phyloP scores from a whole-genome alignment of 1,284 basidiomycete genomes.

The Fomes fomentarius region DNA sequence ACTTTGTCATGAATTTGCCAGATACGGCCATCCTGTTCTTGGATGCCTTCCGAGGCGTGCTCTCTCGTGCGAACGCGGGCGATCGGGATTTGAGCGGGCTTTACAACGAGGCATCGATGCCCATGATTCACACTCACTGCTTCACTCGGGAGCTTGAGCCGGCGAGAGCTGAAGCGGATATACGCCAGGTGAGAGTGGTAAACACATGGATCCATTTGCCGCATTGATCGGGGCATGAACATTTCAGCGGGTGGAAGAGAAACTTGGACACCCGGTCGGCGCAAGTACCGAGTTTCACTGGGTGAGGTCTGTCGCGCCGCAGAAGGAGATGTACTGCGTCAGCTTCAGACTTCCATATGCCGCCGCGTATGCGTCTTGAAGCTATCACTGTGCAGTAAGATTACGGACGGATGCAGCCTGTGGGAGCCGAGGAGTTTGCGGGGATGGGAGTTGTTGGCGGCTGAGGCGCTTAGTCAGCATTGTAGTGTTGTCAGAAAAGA shows the following conservation, averaged over 20 bases:
- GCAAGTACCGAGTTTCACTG: constrained; percentile 67
- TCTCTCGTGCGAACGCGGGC: constrained; percentile 42
- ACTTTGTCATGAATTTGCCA: constrained; percentile 98
- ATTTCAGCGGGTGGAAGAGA: constrained; percentile 72
- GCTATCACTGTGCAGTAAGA: not conserved
- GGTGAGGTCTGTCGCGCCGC: constrained; percentile 94
- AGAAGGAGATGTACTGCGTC: constrained; percentile 99
- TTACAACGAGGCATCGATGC: constrained; percentile 63
- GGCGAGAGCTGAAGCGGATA: constrained; percentile 72
- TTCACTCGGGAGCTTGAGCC: constrained; percentile 89
- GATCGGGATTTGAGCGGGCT: constrained; percentile 42
- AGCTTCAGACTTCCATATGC: constrained; percentile 82
- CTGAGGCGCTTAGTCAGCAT: constrained; percentile 31
- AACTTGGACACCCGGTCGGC: constrained; percentile 61
- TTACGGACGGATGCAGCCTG: not conserved
- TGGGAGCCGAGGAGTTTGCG: constrained; percentile 9
- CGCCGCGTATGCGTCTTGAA: constrained; percentile 44
- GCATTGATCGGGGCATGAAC: constrained; percentile 10
- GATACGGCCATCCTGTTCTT: constrained; percentile 91
- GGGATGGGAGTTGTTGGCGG: constrained; percentile 1
- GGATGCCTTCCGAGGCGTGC: constrained; percentile 82
- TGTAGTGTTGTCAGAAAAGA: constrained; percentile 16
- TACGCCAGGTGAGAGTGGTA: constrained; percentile 65
- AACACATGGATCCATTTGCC: constrained; percentile 5
- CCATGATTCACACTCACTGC: constrained; percentile 95